These are phyloP conservation scores for Fistulifera solaris DNA, from an alignment of 108 stramenopile species.

Conservation along the genomic window DNA sequence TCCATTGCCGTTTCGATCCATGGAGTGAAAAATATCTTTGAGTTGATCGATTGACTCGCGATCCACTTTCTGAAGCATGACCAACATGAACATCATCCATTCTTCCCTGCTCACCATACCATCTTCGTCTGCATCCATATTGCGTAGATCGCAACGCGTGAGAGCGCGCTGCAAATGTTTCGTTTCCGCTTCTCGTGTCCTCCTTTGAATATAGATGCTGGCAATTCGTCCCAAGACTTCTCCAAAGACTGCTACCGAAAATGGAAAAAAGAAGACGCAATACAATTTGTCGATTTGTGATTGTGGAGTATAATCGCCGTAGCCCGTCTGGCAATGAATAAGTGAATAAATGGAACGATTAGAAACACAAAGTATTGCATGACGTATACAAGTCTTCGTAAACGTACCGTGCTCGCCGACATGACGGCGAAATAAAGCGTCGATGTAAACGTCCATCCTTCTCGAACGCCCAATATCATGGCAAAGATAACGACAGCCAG, in stretches of 20 bases:
- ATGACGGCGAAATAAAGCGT: conserved; percentile 44
- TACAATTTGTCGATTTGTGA: conserved; percentile 6
- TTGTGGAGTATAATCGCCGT: conserved; percentile 40
- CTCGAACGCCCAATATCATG: conserved; percentile 5
- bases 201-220: conserved; percentile 15
- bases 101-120: conserved; percentile 32
- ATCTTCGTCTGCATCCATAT: conserved; percentile 32
- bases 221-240: conserved; percentile 32
- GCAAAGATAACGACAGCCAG: conserved; percentile 1
- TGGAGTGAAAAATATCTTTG: conserved; percentile 3
- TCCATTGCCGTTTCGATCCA: conserved; percentile 8
- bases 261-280: conserved; percentile 47
- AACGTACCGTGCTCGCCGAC: conserved; percentile 30
- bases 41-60: conserved; percentile 19
- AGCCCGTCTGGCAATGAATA: conserved; percentile 30
- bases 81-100: conserved; percentile 39
- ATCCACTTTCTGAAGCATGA: conserved; percentile 50
- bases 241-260: conserved; percentile 37
- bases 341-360: too few species aligned
- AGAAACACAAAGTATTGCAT: too few species aligned
- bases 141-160: conserved; percentile 28
- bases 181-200: conserved; percentile 16
- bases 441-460: conserved; percentile 10
- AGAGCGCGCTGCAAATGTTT: conserved; percentile 24
- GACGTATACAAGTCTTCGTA: too few species aligned